A percentile compares a stretch with the other conserved stretches of the same genome.
Evolutionary conservation across 352 stramenopile genomes (phyloP).

Genomic region (Phytophthora capsici): DNA sequence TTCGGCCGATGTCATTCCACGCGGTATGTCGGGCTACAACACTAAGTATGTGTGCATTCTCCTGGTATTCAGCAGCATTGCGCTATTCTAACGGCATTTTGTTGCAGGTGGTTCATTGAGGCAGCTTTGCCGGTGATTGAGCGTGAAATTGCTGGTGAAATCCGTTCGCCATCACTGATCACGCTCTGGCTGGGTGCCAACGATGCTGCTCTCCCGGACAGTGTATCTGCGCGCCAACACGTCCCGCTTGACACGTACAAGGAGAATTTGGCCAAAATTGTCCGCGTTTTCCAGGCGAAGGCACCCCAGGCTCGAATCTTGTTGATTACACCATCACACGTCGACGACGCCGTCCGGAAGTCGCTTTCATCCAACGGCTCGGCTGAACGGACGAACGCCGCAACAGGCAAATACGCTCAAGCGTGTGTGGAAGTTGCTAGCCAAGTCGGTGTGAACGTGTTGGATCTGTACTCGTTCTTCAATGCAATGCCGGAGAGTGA

Average conservation of each 20-base stretch:
- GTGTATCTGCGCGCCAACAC: conserved; percentile 38
- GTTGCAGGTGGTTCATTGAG: conserved; percentile 55
- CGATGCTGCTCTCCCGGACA: conserved; percentile 50
- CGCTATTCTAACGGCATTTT: background rate
- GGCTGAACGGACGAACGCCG: conserved; percentile 54
- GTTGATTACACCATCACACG: conserved; percentile 62
- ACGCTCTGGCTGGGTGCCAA: conserved; percentile 79
- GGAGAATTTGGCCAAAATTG: conserved; percentile 45
- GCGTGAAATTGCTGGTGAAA: conserved; percentile 40
- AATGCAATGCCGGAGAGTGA: conserved; percentile 38
- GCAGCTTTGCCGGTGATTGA: conserved; percentile 44
- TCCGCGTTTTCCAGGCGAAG: conserved; percentile 23
- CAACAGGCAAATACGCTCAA: conserved; percentile 48
- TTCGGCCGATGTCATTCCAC: conserved; percentile 48
- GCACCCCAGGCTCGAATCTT: conserved; percentile 44
- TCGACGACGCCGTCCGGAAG: conserved; percentile 48
- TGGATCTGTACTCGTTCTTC: conserved; percentile 62
- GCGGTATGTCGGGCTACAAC: conserved; percentile 59
- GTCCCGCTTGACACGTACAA: conserved; percentile 58
- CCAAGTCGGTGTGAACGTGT: conserved; percentile 30
- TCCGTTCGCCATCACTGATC: conserved; percentile 48
- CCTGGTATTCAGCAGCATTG: background rate
- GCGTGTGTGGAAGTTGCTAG: conserved; percentile 48
- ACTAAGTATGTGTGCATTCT: conserved; percentile 37
- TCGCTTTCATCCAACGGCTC: conserved; percentile 7